Evolutionary conservation across 2,329 filamentous ascomycete genomes (phyloP).

Genomic region (Fusarium bulbicola): DNA sequence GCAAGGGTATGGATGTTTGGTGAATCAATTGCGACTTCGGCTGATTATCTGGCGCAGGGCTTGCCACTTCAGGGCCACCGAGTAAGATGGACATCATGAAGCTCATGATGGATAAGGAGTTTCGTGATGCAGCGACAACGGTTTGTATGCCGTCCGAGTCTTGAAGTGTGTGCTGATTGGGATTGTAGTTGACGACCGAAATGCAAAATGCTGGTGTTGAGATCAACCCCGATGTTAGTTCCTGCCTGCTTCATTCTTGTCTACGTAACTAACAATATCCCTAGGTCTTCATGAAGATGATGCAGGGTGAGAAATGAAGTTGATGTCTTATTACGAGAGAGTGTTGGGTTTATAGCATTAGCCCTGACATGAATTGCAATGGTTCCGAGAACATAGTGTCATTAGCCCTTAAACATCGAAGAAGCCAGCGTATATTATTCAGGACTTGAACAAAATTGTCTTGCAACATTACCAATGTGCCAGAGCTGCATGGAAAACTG

Average conservation of each 20-base stretch:
- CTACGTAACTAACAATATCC: not conserved
- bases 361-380: not conserved
- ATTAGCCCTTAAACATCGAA: not conserved
- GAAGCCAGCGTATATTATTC: not conserved
- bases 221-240: conserved; percentile 27
- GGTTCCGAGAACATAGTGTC: not conserved
- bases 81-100: conserved; percentile 39
- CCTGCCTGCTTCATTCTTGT: no score
- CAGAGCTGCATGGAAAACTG: not conserved
- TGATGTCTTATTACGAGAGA: accelerated
- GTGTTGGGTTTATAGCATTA: not conserved
- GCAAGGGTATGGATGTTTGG: conserved; percentile 3
- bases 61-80: conserved; percentile 29
- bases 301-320: not conserved
- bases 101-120: conserved; percentile 39
- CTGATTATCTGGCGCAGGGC: conserved; percentile 12
- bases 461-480: not conserved
- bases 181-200: conserved; percentile 23
- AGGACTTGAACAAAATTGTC: not conserved
- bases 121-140: conserved; percentile 31
- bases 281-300: conserved; percentile 33
- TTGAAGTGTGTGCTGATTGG: not conserved
- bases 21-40: not conserved
- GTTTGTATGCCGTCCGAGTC: not conserved
- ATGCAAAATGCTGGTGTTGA: conserved; percentile 37